Evolutionary conservation across 2,329 filamentous ascomycete genomes (phyloP).

Genomic region (Fusarium dlaminii): DNA sequence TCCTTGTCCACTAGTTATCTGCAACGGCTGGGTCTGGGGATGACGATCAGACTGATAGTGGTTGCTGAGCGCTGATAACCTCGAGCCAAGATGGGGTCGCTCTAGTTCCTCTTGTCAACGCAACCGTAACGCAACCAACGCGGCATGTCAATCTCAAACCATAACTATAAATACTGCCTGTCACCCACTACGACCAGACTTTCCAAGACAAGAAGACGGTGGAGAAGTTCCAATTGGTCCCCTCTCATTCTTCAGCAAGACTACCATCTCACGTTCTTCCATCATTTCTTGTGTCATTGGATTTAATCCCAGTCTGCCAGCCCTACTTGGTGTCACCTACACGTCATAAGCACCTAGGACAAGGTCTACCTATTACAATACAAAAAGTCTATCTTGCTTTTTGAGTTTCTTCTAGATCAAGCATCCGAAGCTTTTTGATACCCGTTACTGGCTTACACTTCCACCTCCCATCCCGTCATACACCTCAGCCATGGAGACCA

Average conservation of each 20-base stretch:
- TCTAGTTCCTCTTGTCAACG: background rate
- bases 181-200: conserved; percentile 26
- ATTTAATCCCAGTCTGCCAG: conserved; percentile 17
- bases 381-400: background rate
- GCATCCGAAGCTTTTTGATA: background rate
- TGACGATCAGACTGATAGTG: conserved; percentile 35
- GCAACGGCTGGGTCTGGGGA: conserved; percentile 34
- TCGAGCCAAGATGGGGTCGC: conserved; percentile 5
- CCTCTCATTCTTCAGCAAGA: conserved; percentile 10
- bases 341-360: conserved; percentile 33
- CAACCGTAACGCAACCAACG: background rate
- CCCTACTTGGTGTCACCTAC: conserved; percentile 20
- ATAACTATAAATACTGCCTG: conserved; percentile 36
- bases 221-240: conserved; percentile 25
- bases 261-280: background rate
- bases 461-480: background rate
- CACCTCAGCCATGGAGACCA: conserved; percentile 41
- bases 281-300: conserved; percentile 13
- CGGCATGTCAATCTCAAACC: conserved; percentile 5
- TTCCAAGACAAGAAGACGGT: conserved; percentile 15
- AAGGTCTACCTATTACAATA: background rate
- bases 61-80: conserved; percentile 15
- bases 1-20: conserved; percentile 36
- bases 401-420: conserved; percentile 5
- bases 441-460: background rate